A percentile compares a stretch with the other conserved stretches of the same genome.
phyloP scores from a whole-genome alignment of 2,329 filamentous ascomycete genomes.

The Madurella fahalii region DNA sequence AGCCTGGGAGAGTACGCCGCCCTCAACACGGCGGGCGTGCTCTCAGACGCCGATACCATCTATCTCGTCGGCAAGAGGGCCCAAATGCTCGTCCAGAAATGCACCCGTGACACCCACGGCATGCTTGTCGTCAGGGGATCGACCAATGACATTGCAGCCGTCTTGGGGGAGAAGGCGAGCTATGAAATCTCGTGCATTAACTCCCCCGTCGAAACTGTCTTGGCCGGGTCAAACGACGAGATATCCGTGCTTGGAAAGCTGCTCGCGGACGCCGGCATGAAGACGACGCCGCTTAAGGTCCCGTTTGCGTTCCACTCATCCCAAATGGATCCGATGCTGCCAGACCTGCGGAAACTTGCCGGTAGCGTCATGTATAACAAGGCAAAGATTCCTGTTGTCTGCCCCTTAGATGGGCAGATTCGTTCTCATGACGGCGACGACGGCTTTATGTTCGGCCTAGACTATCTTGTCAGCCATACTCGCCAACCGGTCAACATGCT shows the following conservation, averaged over 20 bases:
- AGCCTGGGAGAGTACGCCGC: constrained; percentile 71
- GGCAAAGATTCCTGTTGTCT: constrained; percentile 60
- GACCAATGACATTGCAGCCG: constrained; percentile 45
- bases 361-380: constrained; percentile 34
- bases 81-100: constrained; percentile 58
- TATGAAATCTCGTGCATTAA: constrained; percentile 75
- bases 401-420: no score
- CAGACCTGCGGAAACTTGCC: constrained; percentile 49
- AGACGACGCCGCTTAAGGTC: constrained; percentile 43
- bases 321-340: constrained; percentile 50
- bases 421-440: constrained; percentile 54
- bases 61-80: constrained; percentile 66
- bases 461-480: constrained; percentile 57
- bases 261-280: constrained; percentile 33
- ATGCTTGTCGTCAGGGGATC: constrained; percentile 47
- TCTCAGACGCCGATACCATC: constrained; percentile 66
- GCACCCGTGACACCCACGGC: constrained; percentile 60
- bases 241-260: constrained; percentile 40
- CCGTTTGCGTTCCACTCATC: constrained; percentile 51
- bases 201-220: constrained; percentile 70
- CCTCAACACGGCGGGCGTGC: constrained; percentile 64
- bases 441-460: constrained; percentile 49
- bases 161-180: no score
- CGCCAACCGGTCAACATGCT: neutral
- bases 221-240: constrained; percentile 44